Base-by-base conservation (phyloP, 768 basidiomycete species). In the Phlebiopsis gigantea region DNA sequence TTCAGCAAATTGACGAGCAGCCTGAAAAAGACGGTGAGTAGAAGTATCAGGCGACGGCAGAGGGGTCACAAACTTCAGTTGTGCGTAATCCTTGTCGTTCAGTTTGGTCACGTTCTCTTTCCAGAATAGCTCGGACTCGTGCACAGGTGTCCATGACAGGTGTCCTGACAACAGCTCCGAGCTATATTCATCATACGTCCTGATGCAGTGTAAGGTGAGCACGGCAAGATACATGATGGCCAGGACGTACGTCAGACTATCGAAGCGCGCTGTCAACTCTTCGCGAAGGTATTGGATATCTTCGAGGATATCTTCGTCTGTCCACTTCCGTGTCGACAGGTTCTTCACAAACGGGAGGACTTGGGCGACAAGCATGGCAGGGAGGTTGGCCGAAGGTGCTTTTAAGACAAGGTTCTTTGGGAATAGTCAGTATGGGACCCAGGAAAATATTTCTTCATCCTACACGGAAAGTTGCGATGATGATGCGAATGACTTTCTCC, bases 111-210 rank as follows among this genome's bases (percentile, higher is more conserved):
- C 94, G 66, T 98, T 98, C 75, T 95, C 93, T 66, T 89, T 91
- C 97, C 97, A 99, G 75, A 99, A 99, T 31, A 93, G 85, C 58
- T 98, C 96, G 1, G 91, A 95, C 67, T 94, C 91, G 66, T 99
- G 97, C 9, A 93, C 90, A 12, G 96, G 95, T 4, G 91, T 86
- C 97, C 97, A 98, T 5, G 92, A 89, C 24, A 98, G 73, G 68
- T 93, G 93, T 1, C 95, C 94, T 4, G 90, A 91, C 17, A 83
- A 76, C 28, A 99, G 75, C 69, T 98, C 96, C 0, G 93, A 94
- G 10, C 81, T 83, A 66, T 98, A 99, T 71, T 98, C 95, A 68
- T 98, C 97, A 68, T 90, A 99, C 0, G 93, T 99, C 57, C 94
- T 98, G 61, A 12, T 12, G 29, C 6, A 28, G 21, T 39, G 1